Base-by-base conservation (phyloP, 2,329 filamentous ascomycete species). In the Claviceps cyperi region DNA sequence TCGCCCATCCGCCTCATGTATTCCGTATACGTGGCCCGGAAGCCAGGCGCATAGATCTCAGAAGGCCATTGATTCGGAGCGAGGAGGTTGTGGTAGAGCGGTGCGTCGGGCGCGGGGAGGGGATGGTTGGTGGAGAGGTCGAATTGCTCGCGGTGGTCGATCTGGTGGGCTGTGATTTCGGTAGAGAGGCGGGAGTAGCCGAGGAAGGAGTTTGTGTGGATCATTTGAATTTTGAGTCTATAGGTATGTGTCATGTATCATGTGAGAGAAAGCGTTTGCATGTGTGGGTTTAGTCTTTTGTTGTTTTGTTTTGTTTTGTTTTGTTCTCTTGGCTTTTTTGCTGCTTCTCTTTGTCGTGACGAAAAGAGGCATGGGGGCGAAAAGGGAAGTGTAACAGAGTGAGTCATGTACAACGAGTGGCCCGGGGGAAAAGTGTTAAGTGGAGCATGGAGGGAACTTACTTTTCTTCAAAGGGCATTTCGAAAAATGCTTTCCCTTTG, bases 81-180 rank as follows among this genome's bases (percentile, higher is more conserved):
- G 8, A 86, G 73, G 15, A 94, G 75, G 64, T 91, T 86, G 62
- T 86, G 73, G 64, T 90, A 85, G 1, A 77, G 68, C 1, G 87
- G 87, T 35, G 81, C 78, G 22, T 67, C 69, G 0, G 81, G 72
- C 1, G 66, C 66, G 0, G 84, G 86, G 1, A 83, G 47, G 0
- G 81, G 71, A 58, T 92, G 86, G 48, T 86, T 81, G 0, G 88
- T 94, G 0, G 85, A 87, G 48, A 94, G 76, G 64, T 94, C 88
- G 54, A 94, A 83, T 63, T 94, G 88, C 64, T 94, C 88, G 48
- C 88, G 76, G 70, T 89, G 84, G 66, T 94, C 88, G 58, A 79
- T 75, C 47, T 77, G 76, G 56, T 83, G 80, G 19, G 85, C 86
- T 4, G 88, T 94, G 59, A 83, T 75, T 62, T 84, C 81, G 54